Evolutionary conservation across 2,329 filamentous ascomycete species (phyloP), one percentile per base, ranked within the genome.

Genomic region (Amauroascus niger): DNA sequence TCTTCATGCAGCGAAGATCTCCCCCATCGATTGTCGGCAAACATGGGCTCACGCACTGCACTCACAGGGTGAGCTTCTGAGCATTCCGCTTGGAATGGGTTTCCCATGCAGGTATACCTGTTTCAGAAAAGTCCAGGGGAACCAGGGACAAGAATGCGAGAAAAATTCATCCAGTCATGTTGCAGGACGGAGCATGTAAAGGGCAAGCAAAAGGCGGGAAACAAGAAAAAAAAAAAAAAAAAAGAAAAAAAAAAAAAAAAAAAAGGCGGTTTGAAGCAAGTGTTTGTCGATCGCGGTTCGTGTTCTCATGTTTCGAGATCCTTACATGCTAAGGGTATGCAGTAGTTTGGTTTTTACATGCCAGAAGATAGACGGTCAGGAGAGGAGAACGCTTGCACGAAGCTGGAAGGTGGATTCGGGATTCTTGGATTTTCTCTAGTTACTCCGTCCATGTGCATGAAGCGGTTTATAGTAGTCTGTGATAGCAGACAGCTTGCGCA

Each of bases 341-440:
- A n/a, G n/a, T n/a, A n/a, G n/a, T n/a, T n/a, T n/a, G n/a, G n/a
- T n/a, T n/a, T 9, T 30, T 5, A 30, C 26, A 9, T 30, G 26
- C 26, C 26, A 9, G 26, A 30, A 30, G 4, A 9, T 30, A 30
- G 26, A 9, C 9, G 4, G 5, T 4, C 9, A 9, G 26, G 9
- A 30, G 26, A 30, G 26, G 9, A 30, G 9, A 48, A 24, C 45
- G 48, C 48, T 50, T 50, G 24, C 33, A 50, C 48, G 18, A 41
- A 50, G 48, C 48, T 32, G 48, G 48, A 50, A 50, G 35, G 48
- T 41, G 35, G n/a, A n/a, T n/a, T n/a, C n/a, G n/a, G n/a, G n/a
- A n/a, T n/a, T n/a, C n/a, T n/a, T n/a, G n/a, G n/a, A n/a, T n/a
- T n/a, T n/a, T n/a, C n/a, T n/a, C n/a, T n/a, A n/a, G n/a, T n/a